Evolutionary conservation across 441 rosid genomes (phyloP).

Genomic region (Erodium texanum): DNA sequence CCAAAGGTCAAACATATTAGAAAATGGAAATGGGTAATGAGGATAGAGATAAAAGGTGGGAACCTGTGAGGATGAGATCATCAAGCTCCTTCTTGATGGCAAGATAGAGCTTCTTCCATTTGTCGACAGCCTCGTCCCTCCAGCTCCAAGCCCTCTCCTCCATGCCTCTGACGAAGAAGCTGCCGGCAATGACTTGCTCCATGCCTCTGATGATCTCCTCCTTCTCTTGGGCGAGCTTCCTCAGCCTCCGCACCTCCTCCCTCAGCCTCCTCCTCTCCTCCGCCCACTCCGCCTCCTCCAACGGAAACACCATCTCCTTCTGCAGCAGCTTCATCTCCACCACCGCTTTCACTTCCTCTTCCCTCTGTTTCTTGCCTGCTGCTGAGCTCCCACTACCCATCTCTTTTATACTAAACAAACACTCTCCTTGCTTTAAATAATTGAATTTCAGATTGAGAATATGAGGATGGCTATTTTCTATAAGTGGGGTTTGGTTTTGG

Average conservation of each 20-base stretch:
- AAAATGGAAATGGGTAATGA: background rate
- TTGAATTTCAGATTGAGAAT: no score
- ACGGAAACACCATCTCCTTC: slow-evolving; percentile 25
- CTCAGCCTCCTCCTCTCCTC: slow-evolving; percentile 55
- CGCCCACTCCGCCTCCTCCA: slow-evolving; percentile 60
- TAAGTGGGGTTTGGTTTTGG: slow-evolving; percentile 9
- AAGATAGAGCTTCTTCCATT: slow-evolving; percentile 75
- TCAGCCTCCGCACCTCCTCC: slow-evolving; percentile 54
- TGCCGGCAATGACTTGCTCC: background rate
- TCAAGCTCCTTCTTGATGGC: slow-evolving; percentile 81
- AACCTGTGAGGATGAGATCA: slow-evolving; percentile 50
- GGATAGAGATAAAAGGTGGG: slow-evolving; percentile 1
- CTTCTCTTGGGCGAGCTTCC: slow-evolving; percentile 38
- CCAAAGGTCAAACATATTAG: no score
- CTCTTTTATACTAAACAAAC: background rate
- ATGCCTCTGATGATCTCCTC: slow-evolving; percentile 25
- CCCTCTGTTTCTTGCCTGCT: no score
- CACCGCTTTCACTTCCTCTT: no score
- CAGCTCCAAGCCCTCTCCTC: slow-evolving; percentile 51
- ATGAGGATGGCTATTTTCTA: no score
- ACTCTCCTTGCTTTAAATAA: no score
- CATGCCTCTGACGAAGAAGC: slow-evolving; percentile 2
- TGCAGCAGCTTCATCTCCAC: no score
- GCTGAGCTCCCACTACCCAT: slow-evolving; percentile 44
- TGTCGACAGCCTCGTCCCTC: slow-evolving; percentile 65